Evolutionary conservation across 495 filamentous ascomycete species (phyloP).

Genomic region (Hypomontagnella monticulosa): DNA sequence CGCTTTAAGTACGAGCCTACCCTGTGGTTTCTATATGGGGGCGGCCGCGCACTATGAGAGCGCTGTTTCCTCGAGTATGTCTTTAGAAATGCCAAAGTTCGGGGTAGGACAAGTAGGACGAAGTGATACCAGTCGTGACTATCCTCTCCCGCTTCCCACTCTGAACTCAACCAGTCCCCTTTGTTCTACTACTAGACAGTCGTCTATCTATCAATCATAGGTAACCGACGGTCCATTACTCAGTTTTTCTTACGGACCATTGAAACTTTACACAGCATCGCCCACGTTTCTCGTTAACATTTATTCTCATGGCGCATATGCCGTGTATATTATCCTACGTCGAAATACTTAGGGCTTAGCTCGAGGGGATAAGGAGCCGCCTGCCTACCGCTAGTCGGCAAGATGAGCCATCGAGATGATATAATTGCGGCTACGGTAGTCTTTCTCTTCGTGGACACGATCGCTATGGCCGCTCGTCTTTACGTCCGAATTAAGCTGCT

Average conservation of each 20-base stretch:
- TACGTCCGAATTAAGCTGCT: slow-evolving; percentile 42
- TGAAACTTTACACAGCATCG: slow-evolving; percentile 13
- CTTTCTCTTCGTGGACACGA: slow-evolving; percentile 38
- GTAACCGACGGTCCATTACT: background rate
- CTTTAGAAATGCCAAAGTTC: slow-evolving; percentile 5
- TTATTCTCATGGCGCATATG: slow-evolving; percentile 11
- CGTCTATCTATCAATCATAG: background rate
- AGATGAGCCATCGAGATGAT: slow-evolving; percentile 38
- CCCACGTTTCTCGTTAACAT: background rate
- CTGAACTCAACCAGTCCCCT: slow-evolving; percentile 2
- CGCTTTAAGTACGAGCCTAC: background rate
- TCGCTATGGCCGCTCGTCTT: slow-evolving; percentile 35
- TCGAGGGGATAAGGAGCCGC: slow-evolving; percentile 11
- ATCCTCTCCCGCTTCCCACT: background rate
- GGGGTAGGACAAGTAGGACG: slow-evolving; percentile 17
- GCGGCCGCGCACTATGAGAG: slow-evolving; percentile 6
- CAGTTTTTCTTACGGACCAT: background rate
- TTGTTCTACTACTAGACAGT: background rate
- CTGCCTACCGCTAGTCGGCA: slow-evolving; percentile 5
- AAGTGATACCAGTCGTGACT: too few species aligned
- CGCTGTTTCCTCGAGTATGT: slow-evolving; percentile 3
- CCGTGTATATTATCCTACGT: background rate
- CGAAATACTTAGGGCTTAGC: slow-evolving; percentile 15
- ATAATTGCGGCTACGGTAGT: slow-evolving; percentile 37
- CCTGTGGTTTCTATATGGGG: slow-evolving; percentile 4